These are phyloP conservation scores for Pseudogymnoascus sp. DNA, from an alignment of 2,329 filamentous ascomycete genomes.

Conservation along the genomic window DNA sequence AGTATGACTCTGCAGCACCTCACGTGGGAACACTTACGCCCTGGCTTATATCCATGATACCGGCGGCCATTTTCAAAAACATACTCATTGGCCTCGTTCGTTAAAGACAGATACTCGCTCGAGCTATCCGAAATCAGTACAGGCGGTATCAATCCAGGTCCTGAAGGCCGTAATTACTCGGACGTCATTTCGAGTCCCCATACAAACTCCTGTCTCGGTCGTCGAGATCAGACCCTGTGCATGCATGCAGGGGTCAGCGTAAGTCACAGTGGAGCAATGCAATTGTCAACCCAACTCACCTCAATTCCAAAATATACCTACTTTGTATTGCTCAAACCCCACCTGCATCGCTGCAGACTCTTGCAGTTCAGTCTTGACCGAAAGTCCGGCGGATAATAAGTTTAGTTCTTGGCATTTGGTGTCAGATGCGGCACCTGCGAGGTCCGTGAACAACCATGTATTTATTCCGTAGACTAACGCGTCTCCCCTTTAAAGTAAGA, in stretches of 20 bases:
- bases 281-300: background rate
- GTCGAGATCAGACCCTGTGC: background rate
- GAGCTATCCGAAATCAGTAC: background rate
- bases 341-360: background rate
- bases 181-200: background rate
- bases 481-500: background rate
- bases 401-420: background rate
- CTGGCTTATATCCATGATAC: constrained; percentile 10
- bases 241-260: background rate
- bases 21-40: background rate
- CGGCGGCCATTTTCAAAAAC: constrained; percentile 11
- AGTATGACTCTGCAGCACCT: background rate
- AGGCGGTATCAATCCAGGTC: background rate
- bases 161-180: background rate
- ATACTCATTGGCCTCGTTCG: background rate
- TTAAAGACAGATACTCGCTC: background rate
- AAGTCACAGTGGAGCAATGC: background rate
- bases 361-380: background rate
- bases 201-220: background rate
- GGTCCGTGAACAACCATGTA: background rate
- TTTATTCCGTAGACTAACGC: background rate
- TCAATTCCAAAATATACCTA: background rate
- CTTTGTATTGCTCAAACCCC: background rate
- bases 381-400: background rate
- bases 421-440: background rate